Percentiles rank a stretch among this genome's conserved stretches.
Conservation (phyloP, 192 early-diverging fungal species). For the Linderina pennispora region DNA sequence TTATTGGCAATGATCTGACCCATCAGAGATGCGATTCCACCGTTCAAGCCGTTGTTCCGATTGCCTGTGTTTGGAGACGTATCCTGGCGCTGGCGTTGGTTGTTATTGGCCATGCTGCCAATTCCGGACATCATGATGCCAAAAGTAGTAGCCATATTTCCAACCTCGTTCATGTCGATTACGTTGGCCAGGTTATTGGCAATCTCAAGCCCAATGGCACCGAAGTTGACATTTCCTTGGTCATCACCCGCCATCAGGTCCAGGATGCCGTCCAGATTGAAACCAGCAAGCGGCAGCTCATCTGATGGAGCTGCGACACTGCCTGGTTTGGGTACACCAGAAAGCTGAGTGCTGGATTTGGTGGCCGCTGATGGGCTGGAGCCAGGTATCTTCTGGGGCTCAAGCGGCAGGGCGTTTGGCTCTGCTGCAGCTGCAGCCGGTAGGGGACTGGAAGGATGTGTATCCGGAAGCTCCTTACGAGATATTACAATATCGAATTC, state of each 20-base stretch:
- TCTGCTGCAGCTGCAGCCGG: too few relatives aligned
- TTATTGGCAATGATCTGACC: conserved; percentile 10
- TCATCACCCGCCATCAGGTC: conserved; percentile 41
- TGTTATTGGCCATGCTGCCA: conserved; percentile 21
- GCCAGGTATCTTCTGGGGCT: too few relatives aligned
- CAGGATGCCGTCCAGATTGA: conserved; percentile 32
- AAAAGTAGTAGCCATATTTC: conserved; percentile 27
- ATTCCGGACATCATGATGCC: conserved; percentile 40
- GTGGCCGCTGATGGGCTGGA: too few relatives aligned
- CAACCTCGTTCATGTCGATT: conserved; percentile 41
- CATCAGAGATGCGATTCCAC: conserved; percentile 21
- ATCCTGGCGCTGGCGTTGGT: conserved; percentile 22
- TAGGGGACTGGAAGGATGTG: too few relatives aligned
- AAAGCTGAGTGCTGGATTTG: too few relatives aligned
- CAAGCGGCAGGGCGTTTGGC: too few relatives aligned
- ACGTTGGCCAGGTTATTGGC: conserved; percentile 37
- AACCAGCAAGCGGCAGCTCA: too few relatives aligned
- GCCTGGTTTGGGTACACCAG: too few relatives aligned
- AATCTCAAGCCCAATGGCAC: conserved; percentile 35
- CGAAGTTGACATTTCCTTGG: conserved; percentile 40
- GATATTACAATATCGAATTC: too few relatives aligned
- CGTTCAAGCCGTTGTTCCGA: conserved; percentile 11
- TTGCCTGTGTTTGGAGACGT: not conserved
- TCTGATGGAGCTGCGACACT: too few relatives aligned
- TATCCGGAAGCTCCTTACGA: too few relatives aligned